Percentiles rank a stretch among this genome's conserved stretches.
These are phyloP conservation scores for Paecilomyces formosus DNA, from an alignment of 2,329 filamentous ascomycete genomes.

Conservation along the genomic window DNA sequence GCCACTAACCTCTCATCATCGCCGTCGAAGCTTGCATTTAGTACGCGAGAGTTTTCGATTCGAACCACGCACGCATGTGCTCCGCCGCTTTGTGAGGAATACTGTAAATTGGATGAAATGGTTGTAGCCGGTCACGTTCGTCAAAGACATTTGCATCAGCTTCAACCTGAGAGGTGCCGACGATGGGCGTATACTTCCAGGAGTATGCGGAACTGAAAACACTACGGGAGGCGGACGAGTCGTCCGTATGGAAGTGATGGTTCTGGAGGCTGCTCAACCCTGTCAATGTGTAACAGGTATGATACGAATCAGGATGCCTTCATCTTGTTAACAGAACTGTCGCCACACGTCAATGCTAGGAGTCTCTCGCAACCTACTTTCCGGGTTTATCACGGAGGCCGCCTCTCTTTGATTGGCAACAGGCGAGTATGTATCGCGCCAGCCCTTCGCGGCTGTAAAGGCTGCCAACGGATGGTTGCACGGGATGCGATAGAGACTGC, in stretches of 20 bases:
- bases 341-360: background rate
- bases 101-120: slow-evolving; percentile 78
- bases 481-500: slow-evolving; percentile 17
- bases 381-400: slow-evolving; percentile 90
- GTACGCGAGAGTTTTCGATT: slow-evolving; percentile 7
- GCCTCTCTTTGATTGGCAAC: slow-evolving; percentile 71
- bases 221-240: slow-evolving; percentile 21
- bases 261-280: slow-evolving; percentile 80
- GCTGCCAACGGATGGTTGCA: slow-evolving; percentile 19
- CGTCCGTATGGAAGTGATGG: slow-evolving; percentile 40
- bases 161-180: slow-evolving; percentile 41
- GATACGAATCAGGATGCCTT: slow-evolving; percentile 77
- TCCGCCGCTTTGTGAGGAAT: slow-evolving; percentile 66
- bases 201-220: slow-evolving; percentile 30
- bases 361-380: slow-evolving; percentile 52
- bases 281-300: slow-evolving; percentile 84
- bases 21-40: background rate
- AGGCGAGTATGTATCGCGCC: slow-evolving; percentile 80
- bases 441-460: slow-evolving; percentile 78
- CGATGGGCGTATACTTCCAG: slow-evolving; percentile 32
- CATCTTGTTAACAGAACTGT: background rate
- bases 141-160: slow-evolving; percentile 58
- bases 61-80: slow-evolving; percentile 57
- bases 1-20: background rate
- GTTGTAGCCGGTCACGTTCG: slow-evolving; percentile 59